phyloP scores from a whole-genome alignment of 495 filamentous ascomycete genomes.

The Neurospora tetrasperma region DNA sequence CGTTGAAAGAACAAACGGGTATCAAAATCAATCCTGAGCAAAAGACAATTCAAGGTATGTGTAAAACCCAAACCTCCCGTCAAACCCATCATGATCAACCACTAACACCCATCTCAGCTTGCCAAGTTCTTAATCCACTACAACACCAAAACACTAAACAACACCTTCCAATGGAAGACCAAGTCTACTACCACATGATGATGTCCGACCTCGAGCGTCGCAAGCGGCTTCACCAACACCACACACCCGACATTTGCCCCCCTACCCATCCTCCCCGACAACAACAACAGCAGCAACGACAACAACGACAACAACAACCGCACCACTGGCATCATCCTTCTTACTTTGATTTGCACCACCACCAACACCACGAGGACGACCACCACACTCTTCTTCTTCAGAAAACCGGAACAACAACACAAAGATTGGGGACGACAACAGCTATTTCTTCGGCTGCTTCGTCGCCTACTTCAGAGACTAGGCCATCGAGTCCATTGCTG shows the following conservation, averaged over 20 bases:
- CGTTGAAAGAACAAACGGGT: background rate
- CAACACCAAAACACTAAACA: background rate
- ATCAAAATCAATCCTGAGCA: background rate
- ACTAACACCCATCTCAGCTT: background rate
- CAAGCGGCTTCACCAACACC: slow-evolving; percentile 12
- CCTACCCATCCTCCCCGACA: background rate
- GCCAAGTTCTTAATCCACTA: too few relatives aligned
- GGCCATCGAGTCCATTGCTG: background rate
- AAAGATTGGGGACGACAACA: background rate
- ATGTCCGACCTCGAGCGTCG: slow-evolving; percentile 16
- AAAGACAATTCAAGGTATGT: background rate
- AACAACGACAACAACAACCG: background rate
- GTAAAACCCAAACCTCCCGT: background rate
- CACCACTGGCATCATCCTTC: background rate
- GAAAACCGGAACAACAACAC: background rate
- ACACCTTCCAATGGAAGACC: slow-evolving; percentile 15
- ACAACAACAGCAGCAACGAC: background rate
- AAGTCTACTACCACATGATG: slow-evolving; percentile 23
- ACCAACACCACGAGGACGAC: too few relatives aligned
- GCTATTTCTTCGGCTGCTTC: background rate
- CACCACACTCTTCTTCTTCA: too few relatives aligned
- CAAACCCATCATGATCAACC: background rate
- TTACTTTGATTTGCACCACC: background rate
- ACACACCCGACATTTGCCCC: background rate
- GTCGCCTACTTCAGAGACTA: background rate